Evolutionary conservation across 306 rosid genomes (phyloP), one percentile per base, ranked within the genome.

Genomic region (Cicer yamashitae): DNA sequence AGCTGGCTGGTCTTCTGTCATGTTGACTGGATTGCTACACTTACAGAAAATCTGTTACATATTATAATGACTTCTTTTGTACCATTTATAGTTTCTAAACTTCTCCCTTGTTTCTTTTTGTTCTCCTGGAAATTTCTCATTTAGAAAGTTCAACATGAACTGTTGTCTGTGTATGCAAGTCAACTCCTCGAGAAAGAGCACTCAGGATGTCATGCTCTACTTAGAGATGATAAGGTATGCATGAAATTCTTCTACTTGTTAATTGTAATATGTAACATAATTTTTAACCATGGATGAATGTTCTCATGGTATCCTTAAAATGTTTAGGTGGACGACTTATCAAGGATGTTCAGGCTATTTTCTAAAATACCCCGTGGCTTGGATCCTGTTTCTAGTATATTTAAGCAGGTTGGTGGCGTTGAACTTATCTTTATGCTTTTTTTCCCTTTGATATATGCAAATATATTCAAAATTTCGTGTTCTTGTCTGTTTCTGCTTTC

Each of bases 341-440:
- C 98, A 77, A 87, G 96, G 81, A 94, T 94, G 98, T 94, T 94
- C 87, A 88, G 98, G 88, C 97, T 94, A 71, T 94, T 91, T 76
- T 91, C 97, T 77, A 94, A 94, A 89, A 90, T 94, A 86, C 93
- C 93, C 76, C 78, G 80, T 10, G 98, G 98, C 17, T 81, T 94
- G 70, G 98, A 91, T 83, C 98, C 97, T 47, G 96, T 94, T 79
- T 90, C 98, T 18, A 82, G 77, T 67, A 91, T 88, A 70, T 94
- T 94, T 81, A 94, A 91, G 88, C 94, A 88, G 97, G 98, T 94
- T 77, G 74, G 70, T 74, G 56, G 46, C 34, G 18, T 77, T 82
- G 40, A 70, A 10, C 74, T 69, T 79, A 61, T 68, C 38, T 40
- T 75, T 41, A 2, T 56, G 66, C 43, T 51, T 70, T 70, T 43